Conservation (phyloP, 1,284 basidiomycete species). For the Puccinia horiana region DNA sequence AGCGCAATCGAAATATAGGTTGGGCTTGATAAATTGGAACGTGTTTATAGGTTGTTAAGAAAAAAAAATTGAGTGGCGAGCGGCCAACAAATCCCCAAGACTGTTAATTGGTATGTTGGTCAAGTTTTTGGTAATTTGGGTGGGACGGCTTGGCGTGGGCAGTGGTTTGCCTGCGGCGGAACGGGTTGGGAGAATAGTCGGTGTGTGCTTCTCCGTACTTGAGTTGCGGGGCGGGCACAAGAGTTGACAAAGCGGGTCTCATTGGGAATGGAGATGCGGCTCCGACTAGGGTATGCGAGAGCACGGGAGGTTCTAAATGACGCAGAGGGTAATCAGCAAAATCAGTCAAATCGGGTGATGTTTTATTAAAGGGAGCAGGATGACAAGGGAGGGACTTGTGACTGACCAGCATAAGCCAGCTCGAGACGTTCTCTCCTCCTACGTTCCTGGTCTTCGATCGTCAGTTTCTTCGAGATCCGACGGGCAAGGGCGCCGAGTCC, state of each 20-base stretch:
- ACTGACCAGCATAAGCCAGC: slow-evolving; percentile 41
- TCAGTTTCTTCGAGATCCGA: slow-evolving; percentile 38
- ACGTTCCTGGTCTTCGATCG: slow-evolving; percentile 25
- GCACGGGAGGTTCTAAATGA: slow-evolving; percentile 20
- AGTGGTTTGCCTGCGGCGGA: slow-evolving; percentile 14
- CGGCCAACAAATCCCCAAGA: too few relatives aligned
- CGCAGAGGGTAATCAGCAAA: not conserved
- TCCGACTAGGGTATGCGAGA: slow-evolving; percentile 45
- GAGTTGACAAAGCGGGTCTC: slow-evolving; percentile 29
- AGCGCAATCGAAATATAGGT: too few relatives aligned
- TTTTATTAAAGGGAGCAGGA: too few relatives aligned
- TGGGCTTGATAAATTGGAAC: too few relatives aligned
- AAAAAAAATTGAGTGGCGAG: too few relatives aligned
- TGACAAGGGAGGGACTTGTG: not conserved
- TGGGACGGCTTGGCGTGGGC: not conserved
- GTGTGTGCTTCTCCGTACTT: slow-evolving; percentile 43
- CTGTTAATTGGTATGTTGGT: not conserved
- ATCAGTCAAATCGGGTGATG: too few relatives aligned
- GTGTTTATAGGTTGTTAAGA: too few relatives aligned
- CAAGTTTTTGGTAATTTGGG: not conserved
- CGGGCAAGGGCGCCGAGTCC: slow-evolving; percentile 31
- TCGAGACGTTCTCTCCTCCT: slow-evolving; percentile 12
- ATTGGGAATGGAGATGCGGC: slow-evolving; percentile 43
- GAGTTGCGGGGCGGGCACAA: slow-evolving; percentile 9
- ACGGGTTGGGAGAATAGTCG: slow-evolving; percentile 25